A percentile compares a stretch with the other conserved stretches of the same genome.
Evolutionary conservation across 805 yeast species (phyloP).

Genomic region (Yarrowia deformans): DNA sequence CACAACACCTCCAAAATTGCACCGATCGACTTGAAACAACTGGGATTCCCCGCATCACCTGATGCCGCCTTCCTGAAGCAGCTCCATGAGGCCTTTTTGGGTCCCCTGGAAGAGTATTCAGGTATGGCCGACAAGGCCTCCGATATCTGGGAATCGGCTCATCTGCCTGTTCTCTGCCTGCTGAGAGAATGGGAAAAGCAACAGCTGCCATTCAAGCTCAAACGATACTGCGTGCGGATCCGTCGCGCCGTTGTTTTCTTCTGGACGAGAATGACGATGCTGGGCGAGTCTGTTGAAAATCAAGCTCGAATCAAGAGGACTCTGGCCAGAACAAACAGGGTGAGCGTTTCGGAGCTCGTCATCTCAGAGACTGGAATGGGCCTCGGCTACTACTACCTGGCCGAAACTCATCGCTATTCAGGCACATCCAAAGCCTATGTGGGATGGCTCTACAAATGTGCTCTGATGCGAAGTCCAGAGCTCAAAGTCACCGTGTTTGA

Average conservation of each 20-base stretch:
- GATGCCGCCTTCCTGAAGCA: neutral
- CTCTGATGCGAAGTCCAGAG: neutral
- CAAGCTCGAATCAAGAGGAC: neutral
- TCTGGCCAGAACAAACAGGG: constrained; percentile 4
- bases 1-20: neutral
- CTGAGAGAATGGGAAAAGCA: constrained; percentile 23
- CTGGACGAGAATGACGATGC: neutral
- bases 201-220: constrained; percentile 5
- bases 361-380: neutral
- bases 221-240: neutral
- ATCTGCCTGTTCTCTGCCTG: neutral
- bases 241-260: constrained; percentile 1
- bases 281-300: neutral
- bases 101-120: neutral
- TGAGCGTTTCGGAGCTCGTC: constrained; percentile 2
- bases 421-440: constrained; percentile 15
- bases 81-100: neutral
- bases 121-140: neutral
- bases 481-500: neutral
- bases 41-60: constrained; percentile 2
- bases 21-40: neutral
- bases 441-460: constrained; percentile 11
- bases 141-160: neutral
- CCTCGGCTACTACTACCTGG: constrained; percentile 3
- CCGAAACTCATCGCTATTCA: constrained; percentile 15